Evolutionary conservation across 2,329 filamentous ascomycete genomes (phyloP).

Genomic region (Alternaria viburni): DNA sequence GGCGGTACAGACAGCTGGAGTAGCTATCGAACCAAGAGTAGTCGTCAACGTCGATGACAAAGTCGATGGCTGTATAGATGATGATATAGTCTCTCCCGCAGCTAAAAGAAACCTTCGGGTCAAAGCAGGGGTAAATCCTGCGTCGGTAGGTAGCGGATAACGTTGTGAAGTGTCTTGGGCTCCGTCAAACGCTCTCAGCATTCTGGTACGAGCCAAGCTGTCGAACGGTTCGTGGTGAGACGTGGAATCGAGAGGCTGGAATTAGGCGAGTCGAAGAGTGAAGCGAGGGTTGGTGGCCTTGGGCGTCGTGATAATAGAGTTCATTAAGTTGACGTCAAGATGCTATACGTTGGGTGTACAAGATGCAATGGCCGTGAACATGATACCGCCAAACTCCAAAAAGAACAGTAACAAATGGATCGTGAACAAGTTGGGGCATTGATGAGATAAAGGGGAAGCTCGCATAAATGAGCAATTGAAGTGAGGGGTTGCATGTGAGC

Average conservation of each 20-base stretch:
- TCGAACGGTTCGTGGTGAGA: constrained; percentile 4
- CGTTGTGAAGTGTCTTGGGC: constrained; percentile 31
- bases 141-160: constrained; percentile 27
- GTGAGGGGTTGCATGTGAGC: constrained; percentile 29
- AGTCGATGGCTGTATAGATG: constrained; percentile 1
- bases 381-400: constrained; percentile 7
- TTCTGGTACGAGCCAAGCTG: constrained; percentile 19
- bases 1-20: neutral
- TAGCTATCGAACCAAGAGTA: neutral
- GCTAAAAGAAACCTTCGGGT: constrained; percentile 29
- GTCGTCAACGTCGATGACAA: neutral
- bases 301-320: constrained; percentile 24
- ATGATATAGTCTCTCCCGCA: constrained; percentile 16
- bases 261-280: neutral
- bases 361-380: constrained; percentile 7
- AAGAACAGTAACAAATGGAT: neutral
- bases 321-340: constrained; percentile 30
- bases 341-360: constrained; percentile 17
- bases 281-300: neutral
- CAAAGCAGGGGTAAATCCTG: constrained; percentile 25
- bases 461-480: constrained; percentile 27
- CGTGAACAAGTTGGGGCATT: neutral
- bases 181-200: constrained; percentile 24
- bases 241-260: constrained; percentile 1
- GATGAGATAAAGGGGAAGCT: constrained; percentile 12